Evolutionary conservation across 148 eudicot species (phyloP).

Genomic region (Vaccinium vitisidaea): DNA sequence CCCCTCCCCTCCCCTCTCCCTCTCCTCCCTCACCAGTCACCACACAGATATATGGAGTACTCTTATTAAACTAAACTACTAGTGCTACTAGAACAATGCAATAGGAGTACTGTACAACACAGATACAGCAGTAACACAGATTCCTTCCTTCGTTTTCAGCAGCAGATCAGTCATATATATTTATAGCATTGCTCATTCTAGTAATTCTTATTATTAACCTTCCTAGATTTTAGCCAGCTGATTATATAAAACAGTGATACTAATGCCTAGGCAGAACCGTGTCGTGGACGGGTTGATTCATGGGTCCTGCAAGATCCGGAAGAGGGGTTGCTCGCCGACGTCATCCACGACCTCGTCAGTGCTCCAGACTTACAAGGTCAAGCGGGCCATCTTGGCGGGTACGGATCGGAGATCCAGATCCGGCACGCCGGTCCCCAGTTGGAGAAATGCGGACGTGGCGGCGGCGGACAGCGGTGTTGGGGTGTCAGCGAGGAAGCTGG

Average conservation of each 20-base stretch:
- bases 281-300: conserved; percentile 33
- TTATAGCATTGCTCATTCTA: background rate
- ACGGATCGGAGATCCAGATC: conserved; percentile 57
- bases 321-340: conserved; percentile 82
- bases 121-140: too few relatives aligned
- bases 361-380: conserved; percentile 63
- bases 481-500: conserved; percentile 86
- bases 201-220: background rate
- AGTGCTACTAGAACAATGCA: too few relatives aligned
- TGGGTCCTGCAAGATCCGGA: conserved; percentile 64
- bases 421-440: conserved; percentile 69
- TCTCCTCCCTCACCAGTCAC: too few relatives aligned
- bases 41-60: too few relatives aligned
- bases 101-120: background rate
- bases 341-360: conserved; percentile 70
- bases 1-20: too few relatives aligned
- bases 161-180: too few relatives aligned
- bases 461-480: conserved; percentile 42
- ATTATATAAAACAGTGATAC: background rate
- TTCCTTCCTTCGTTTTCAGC: too few relatives aligned
- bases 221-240: too few relatives aligned
- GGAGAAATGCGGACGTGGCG: conserved; percentile 64
- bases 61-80: too few relatives aligned
- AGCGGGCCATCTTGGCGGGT: conserved; percentile 70
- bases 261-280: conserved; percentile 36